Percentiles rank a stretch among this genome's conserved stretches.
phyloP scores from a whole-genome alignment of 257 asterid species.

The Nicotiana knightiana region DNA sequence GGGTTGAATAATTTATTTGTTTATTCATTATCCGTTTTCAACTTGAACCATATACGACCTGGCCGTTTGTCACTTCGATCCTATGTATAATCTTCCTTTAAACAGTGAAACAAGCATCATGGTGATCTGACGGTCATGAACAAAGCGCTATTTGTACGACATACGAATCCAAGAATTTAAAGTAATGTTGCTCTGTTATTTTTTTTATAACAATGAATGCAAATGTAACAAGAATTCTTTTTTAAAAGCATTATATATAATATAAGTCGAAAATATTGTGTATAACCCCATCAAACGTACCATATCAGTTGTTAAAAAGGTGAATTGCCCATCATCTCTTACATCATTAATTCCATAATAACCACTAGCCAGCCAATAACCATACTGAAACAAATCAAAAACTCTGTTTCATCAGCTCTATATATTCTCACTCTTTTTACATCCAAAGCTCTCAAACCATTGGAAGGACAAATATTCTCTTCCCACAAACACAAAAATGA shows the following conservation, averaged over 20 bases:
- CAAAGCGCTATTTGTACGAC: not conserved
- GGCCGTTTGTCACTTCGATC: too few relatives aligned
- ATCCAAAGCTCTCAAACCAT: not conserved
- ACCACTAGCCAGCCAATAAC: not conserved
- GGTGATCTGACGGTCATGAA: not conserved
- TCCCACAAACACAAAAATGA: conserved; percentile 2
- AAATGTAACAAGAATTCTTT: not conserved
- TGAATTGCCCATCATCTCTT: not conserved
- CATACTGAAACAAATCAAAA: not conserved
- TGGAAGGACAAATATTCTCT: not conserved
- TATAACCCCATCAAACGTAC: not conserved
- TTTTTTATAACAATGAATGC: not conserved
- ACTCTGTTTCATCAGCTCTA: not conserved
- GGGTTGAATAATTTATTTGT: too few relatives aligned
- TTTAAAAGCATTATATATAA: too few relatives aligned
- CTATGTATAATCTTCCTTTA: not conserved
- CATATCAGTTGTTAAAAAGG: not conserved
- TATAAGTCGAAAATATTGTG: not conserved
- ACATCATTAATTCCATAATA: not conserved
- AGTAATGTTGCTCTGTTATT: not conserved
- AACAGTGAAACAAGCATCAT: not conserved
- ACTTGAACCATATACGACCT: too few relatives aligned
- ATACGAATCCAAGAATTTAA: not conserved
- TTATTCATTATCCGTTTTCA: too few relatives aligned
- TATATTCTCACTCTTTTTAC: not conserved